Base-by-base conservation (phyloP, 345 rosid genomes). In the Eucalyptus sp. region DNA sequence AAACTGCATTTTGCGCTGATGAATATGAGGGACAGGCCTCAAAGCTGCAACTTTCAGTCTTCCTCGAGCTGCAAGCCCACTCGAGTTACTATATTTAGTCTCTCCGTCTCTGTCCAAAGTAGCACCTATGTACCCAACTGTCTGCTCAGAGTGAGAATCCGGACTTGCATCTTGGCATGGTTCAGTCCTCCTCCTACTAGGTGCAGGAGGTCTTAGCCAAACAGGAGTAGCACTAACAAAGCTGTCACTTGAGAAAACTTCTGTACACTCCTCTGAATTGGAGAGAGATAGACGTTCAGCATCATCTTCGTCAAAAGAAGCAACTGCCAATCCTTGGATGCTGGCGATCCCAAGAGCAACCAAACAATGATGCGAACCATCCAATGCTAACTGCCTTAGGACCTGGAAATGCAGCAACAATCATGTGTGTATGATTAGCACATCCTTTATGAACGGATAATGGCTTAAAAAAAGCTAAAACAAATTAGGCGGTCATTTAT, bases 251-350 rank as follows among this genome's bases (percentile, higher is more conserved):
- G 71, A 20, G 56, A n/a, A 41, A 87, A 44, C 58, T 51, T 86
- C 93, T 86, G 87, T 50, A 37, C 88, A 87, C 41, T 91, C 91
- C 88, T 84, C 90, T 18, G 88, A 48, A 87, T 92, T 90, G 80
- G 93, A 92, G 92, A 91, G 89, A 56, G 90, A 92, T 83, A 93
- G 91, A 60, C 93, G 92, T 37, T 91, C 92, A 12, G 93, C 92
- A 86, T 93, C 94, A 89, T 91, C 94, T 86, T 88, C 92, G 52
- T 93, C 94, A 80, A 92, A 93, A 86, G 94, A 91, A 86, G 95
- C 94, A 89, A 93, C 95, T 22, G 95, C 90, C 86, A 91, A 84
- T 89, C 95, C 95, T 88, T 93, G 94, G 91, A 93, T 91, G 90
- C 95, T 92, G 22, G 92, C 95, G 85, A 93, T 89, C 33, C 95